These are phyloP conservation scores for Mortierella claussenii DNA, from an alignment of 192 early-diverging fungal genomes.

Conservation along the genomic window DNA sequence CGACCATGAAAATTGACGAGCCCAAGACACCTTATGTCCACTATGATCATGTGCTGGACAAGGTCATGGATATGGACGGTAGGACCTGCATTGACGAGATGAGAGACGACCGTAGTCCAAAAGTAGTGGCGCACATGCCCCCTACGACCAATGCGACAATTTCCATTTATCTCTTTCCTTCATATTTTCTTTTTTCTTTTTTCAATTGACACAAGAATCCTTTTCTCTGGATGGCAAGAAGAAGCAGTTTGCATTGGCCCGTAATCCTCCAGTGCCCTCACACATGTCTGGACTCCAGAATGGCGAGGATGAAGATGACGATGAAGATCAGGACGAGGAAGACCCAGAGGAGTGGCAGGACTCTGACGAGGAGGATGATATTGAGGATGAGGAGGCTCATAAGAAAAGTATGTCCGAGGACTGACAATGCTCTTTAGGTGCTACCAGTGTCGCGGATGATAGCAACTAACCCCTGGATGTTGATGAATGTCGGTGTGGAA, in stretches of 20 bases:
- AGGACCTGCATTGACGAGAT: too few relatives aligned
- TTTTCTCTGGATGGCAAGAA: constrained; percentile 32
- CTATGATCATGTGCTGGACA: constrained; percentile 85
- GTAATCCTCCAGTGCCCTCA: constrained; percentile 54
- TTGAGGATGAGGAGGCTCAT: constrained; percentile 57
- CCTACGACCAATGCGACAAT: background rate
- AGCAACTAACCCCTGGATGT: background rate
- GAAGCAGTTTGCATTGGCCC: constrained; percentile 58
- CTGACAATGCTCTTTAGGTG: background rate
- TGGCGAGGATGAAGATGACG: constrained; percentile 45
- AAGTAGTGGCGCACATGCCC: background rate
- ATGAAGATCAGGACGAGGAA: constrained; percentile 54
- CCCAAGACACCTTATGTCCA: constrained; percentile 96
- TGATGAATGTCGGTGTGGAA: background rate
- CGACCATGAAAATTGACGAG: constrained; percentile 98
- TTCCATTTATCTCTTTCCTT: background rate
- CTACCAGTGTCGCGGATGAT: too few relatives aligned
- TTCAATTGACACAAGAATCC: constrained; percentile 2
- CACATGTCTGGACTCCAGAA: constrained; percentile 45
- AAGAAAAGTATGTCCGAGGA: constrained; percentile 24
- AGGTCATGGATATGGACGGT: constrained; percentile 60
- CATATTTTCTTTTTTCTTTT: background rate
- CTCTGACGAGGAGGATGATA: constrained; percentile 62
- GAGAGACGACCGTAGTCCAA: too few relatives aligned
- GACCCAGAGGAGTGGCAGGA: constrained; percentile 67